Conservation (phyloP, 73 alveolate genomes). For the Blepharisma japonicum region DNA sequence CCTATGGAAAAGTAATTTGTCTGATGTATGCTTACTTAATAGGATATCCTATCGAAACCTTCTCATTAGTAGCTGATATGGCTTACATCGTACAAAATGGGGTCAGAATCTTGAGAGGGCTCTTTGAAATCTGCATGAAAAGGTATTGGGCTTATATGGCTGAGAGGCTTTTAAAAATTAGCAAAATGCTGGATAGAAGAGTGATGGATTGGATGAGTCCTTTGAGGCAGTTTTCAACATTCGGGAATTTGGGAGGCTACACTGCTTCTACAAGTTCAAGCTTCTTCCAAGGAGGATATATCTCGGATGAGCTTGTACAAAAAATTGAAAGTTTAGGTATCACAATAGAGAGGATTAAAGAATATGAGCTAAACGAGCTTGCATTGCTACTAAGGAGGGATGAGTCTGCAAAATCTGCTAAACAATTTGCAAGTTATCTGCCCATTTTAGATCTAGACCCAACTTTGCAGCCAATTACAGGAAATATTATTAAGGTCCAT, state of each 20-base stretch:
- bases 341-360: slow-evolving; percentile 60
- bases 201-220: slow-evolving; percentile 82
- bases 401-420: not conserved
- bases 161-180: slow-evolving; percentile 69
- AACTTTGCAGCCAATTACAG: slow-evolving; percentile 92
- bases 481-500: slow-evolving; percentile 84
- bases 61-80: slow-evolving; percentile 89
- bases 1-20: slow-evolving; percentile 86
- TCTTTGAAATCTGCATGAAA: slow-evolving; percentile 91
- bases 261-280: slow-evolving; percentile 57
- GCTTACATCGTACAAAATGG: slow-evolving; percentile 88
- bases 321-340: slow-evolving; percentile 63
- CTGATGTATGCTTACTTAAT: slow-evolving; percentile 84
- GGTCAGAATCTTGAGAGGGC: slow-evolving; percentile 95
- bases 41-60: slow-evolving; percentile 61
- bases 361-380: slow-evolving; percentile 57
- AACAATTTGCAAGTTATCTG: slow-evolving; percentile 54
- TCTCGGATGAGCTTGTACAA: slow-evolving; percentile 67
- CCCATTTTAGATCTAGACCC: slow-evolving; percentile 91
- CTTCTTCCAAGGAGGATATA: slow-evolving; percentile 70
- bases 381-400: slow-evolving; percentile 49
- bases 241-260: slow-evolving; percentile 69
- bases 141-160: slow-evolving; percentile 83
- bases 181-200: slow-evolving; percentile 88
- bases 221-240: slow-evolving; percentile 80